Percentiles rank a stretch among this genome's conserved stretches.
Conservation (phyloP, 306 rosid genomes). For the Oxytropis ochrocephala region DNA sequence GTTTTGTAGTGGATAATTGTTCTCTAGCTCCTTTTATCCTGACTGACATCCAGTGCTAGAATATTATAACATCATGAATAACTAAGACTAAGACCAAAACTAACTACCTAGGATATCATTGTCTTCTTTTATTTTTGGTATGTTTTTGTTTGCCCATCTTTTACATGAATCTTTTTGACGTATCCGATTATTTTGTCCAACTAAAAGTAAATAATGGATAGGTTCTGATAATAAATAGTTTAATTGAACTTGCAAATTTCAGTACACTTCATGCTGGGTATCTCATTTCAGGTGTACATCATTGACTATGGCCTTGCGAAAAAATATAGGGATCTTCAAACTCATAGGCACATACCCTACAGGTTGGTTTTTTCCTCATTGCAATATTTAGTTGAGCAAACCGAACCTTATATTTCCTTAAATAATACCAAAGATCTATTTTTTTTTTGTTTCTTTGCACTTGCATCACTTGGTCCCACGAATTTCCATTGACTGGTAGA, state of each 20-base stretch:
- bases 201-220: neutral
- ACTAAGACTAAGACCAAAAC: neutral
- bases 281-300: slow-evolving; percentile 64
- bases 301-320: slow-evolving; percentile 98
- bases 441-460: neutral
- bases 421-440: neutral
- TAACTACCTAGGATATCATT: neutral
- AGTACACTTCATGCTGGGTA: neutral
- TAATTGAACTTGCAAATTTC: neutral
- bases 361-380: slow-evolving; percentile 45
- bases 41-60: neutral
- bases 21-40: neutral
- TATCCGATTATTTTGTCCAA: neutral
- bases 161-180: neutral
- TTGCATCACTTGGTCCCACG: no score
- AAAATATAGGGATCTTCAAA: slow-evolving; percentile 94
- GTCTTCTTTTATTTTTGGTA: neutral
- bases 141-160: slow-evolving; percentile 13
- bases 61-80: neutral
- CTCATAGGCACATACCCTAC: slow-evolving; percentile 97
- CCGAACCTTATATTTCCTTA: neutral
- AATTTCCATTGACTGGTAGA: no score
- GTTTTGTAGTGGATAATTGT: neutral
- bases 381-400: slow-evolving; percentile 1
- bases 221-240: slow-evolving; percentile 14